Base-by-base conservation (phyloP, 176 grass and related monocot species). In the Pontederia paniculata region DNA sequence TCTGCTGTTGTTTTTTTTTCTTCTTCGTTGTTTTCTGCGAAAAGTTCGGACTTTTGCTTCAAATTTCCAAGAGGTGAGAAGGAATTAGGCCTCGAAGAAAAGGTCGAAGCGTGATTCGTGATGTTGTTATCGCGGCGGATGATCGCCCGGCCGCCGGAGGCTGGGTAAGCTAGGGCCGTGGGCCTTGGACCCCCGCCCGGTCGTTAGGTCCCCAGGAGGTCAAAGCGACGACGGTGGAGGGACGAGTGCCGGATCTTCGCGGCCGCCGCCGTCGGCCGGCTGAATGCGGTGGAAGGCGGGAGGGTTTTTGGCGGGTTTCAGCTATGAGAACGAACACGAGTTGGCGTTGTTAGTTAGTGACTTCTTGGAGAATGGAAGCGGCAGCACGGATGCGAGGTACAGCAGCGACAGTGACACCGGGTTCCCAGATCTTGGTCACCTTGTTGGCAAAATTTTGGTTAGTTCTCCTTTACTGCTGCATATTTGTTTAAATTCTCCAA, bases 291-390 rank as follows among this genome's bases (percentile, higher is more conserved):
- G 10, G 46, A 60, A 9, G 31, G 64, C 50, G 21, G 62, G 12
- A 51, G 70, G 5, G 82, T 52, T 8, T 55, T 54, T 41, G 61
- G 43, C 31, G 57, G 57, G 54, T 67, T 74, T 23, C 74, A 89
- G 90, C 76, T 82, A 96, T 48, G 91, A 96, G 52, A 86, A 76
- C 68, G 91, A 89, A 7, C 67, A 78, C 48, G 91, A 96, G 55
- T 67, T 96, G 28, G 85, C 85, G 22, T 25, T 84, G 66, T 81
- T 96, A 76, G 91, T 96, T 18, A 81, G 48, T 48, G 85, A 96
- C 54, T 96, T 96, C 62, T 77, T 86, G 52, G 91, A 96, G 79
- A 83, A 76, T 70, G 90, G 74, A 3, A 80, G 68, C 54, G 71
- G 68, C 49, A 68, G 70, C 4, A 51, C 73, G 1, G 90, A 96